These are phyloP conservation scores for Brassica balearica DNA, from an alignment of 441 rosid species.

Conservation along the genomic window DNA sequence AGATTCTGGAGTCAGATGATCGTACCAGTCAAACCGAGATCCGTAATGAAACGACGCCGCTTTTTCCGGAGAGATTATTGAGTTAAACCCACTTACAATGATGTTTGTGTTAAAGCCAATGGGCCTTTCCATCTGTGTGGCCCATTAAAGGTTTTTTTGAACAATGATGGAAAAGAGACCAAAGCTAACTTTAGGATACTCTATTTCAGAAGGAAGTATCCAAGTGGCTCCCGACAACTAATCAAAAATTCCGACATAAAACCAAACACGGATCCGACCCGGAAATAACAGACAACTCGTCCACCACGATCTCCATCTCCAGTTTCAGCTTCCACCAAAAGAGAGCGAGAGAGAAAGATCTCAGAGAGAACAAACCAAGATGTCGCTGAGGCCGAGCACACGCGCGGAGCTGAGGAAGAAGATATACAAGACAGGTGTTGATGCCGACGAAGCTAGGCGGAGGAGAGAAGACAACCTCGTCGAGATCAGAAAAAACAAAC, in stretches of 20 bases:
- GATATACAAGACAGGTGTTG: constrained; percentile 69
- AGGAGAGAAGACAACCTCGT: constrained; percentile 76
- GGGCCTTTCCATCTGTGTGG: background rate
- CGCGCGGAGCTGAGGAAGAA: constrained; percentile 73
- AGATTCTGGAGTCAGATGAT: background rate
- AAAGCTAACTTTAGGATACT: background rate
- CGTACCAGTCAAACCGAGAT: constrained; percentile 17
- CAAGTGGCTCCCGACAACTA: constrained; percentile 21
- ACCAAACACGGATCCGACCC: constrained; percentile 33
- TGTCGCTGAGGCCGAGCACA: constrained; percentile 72
- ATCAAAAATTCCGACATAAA: constrained; percentile 9
- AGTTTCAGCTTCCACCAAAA: constrained; percentile 31
- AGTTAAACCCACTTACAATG: background rate
- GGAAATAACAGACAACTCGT: constrained; percentile 41
- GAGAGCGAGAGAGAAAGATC: constrained; percentile 42
- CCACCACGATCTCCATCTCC: constrained; percentile 42
- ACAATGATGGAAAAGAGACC: background rate
- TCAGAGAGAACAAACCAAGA: constrained; percentile 33
- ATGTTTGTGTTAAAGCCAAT: background rate
- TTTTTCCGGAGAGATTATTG: background rate
- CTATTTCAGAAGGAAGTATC: constrained; percentile 25
- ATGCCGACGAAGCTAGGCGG: constrained; percentile 73
- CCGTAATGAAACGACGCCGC: background rate
- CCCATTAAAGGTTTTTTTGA: background rate
- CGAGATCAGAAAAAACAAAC: constrained; percentile 73